Evolutionary conservation across 495 filamentous ascomycete genomes (phyloP).

Genomic region (Bacidia rubella): DNA sequence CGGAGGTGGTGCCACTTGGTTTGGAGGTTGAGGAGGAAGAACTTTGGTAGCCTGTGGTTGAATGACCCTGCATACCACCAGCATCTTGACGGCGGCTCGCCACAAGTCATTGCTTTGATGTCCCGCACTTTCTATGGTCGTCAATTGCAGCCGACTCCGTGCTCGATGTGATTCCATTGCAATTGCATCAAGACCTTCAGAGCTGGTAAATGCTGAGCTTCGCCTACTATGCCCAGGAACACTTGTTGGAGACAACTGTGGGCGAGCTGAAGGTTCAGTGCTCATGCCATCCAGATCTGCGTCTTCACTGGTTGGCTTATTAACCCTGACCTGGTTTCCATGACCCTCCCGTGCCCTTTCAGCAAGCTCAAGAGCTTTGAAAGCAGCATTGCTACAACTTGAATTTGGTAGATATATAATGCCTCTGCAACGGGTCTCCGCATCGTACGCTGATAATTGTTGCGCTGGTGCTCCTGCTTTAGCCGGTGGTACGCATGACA

Average conservation of each 20-base stretch:
- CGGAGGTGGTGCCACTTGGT: slow-evolving; percentile 14
- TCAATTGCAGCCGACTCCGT: slow-evolving; percentile 16
- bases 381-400: slow-evolving; percentile 13
- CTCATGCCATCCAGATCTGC: background rate
- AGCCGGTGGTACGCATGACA: slow-evolving; percentile 24
- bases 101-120: slow-evolving; percentile 24
- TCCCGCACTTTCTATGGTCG: slow-evolving; percentile 14
- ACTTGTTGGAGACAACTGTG: background rate
- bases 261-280: background rate
- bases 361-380: slow-evolving; percentile 42
- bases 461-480: slow-evolving; percentile 20
- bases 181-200: slow-evolving; percentile 17
- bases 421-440: slow-evolving; percentile 19
- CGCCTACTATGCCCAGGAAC: slow-evolving; percentile 3
- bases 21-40: background rate
- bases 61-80: slow-evolving; percentile 22
- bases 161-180: slow-evolving; percentile 19
- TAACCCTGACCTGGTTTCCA: background rate
- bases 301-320: background rate
- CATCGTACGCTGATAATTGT: slow-evolving; percentile 19
- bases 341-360: slow-evolving; percentile 20
- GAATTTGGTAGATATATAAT: slow-evolving; percentile 28
- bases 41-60: slow-evolving; percentile 20
- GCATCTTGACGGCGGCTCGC: slow-evolving; percentile 24
- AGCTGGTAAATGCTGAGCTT: slow-evolving; percentile 12